Evolutionary conservation across 2,329 filamentous ascomycete genomes (phyloP), one percentile per base, ranked within the genome.

Genomic region (Trichoderma harzianum): DNA sequence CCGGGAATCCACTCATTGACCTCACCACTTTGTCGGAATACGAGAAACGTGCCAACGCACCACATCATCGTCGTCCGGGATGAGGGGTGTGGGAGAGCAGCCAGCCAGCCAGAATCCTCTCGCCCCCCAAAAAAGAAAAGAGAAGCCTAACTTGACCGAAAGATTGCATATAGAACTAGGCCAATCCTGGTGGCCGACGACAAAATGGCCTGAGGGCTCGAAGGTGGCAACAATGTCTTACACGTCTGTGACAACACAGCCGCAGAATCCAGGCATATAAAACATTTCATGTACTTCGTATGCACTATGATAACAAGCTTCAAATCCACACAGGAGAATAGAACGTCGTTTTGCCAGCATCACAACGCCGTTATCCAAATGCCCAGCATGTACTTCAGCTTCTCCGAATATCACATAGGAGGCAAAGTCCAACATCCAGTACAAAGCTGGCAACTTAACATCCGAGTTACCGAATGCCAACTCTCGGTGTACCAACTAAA

Each of bases 1-100:
- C 32, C 55, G 26, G 36, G 34, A 39, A 8, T 3, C 39, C 53
- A 62, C 63, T 2, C 21, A 62, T 61, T 69, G 53, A 57, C 64
- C 70, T 72, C 70, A 55, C 57, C 64, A 43, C 14, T 39, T 16
- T 30, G n/a, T 8, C 55, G 16, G 30, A 72, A 72, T 72, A 72
- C 70, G 70, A 72, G 55, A 61, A 63, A 62, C 14, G 3, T 7
- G 39, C 63, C 16, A 68, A 68, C 64, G 53, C 63, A 61, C 21
- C 53, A 16, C 16, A 21, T 28, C 58, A 57, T 69, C 64, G 14
- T 62, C 69, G 34, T 7, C 8, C 7, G 18, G n/a, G 16, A 26
- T 21, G 34, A 24, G 47, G 53, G 34, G 14, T 2, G 21, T 62
- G 21, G n/a, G n/a, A 21, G 7, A 51, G 1, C 8, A 11, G 32